A percentile compares a stretch with the other conserved stretches of the same genome.
Evolutionary conservation across 495 filamentous ascomycete genomes (phyloP).

Genomic region (Penicillium waksmanii): DNA sequence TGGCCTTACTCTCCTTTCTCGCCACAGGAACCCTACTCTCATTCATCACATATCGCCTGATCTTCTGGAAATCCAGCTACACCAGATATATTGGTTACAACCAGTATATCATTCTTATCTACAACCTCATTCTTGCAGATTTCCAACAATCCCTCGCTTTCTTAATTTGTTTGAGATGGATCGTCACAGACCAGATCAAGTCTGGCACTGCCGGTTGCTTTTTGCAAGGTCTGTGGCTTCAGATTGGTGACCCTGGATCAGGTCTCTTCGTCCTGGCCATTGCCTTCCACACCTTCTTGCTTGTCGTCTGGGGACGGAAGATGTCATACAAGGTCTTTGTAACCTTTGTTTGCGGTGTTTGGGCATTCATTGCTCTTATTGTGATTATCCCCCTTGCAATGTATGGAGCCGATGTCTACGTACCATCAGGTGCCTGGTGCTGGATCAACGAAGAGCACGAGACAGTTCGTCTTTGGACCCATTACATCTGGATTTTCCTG

Average conservation of each 20-base stretch:
- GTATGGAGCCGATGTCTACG: constrained; percentile 61
- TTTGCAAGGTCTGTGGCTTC: constrained; percentile 72
- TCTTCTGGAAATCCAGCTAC: constrained; percentile 58
- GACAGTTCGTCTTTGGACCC: constrained; percentile 65
- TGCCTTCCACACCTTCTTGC: constrained; percentile 69
- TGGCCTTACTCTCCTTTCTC: constrained; percentile 63
- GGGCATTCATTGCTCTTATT: constrained; percentile 62
- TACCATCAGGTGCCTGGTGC: constrained; percentile 69
- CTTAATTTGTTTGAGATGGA: constrained; percentile 66
- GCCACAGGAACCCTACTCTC: constrained; percentile 53
- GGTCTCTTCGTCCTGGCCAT: constrained; percentile 74
- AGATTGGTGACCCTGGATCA: constrained; percentile 69
- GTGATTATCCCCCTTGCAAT: constrained; percentile 57
- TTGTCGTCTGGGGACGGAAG: constrained; percentile 61
- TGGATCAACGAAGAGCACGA: constrained; percentile 69
- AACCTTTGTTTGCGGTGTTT: constrained; percentile 51
- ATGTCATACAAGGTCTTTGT: constrained; percentile 59
- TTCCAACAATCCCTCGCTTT: constrained; percentile 72
- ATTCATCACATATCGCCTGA: constrained; percentile 61
- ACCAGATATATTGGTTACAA: constrained; percentile 58
- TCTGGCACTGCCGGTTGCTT: constrained; percentile 64
- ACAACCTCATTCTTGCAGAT: constrained; percentile 75
- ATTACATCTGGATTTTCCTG: constrained; percentile 82
- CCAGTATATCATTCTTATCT: constrained; percentile 74
- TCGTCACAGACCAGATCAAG: constrained; percentile 55